phyloP scores from a whole-genome alignment of 495 filamentous ascomycete genomes.

The Filosporella fistucella region DNA sequence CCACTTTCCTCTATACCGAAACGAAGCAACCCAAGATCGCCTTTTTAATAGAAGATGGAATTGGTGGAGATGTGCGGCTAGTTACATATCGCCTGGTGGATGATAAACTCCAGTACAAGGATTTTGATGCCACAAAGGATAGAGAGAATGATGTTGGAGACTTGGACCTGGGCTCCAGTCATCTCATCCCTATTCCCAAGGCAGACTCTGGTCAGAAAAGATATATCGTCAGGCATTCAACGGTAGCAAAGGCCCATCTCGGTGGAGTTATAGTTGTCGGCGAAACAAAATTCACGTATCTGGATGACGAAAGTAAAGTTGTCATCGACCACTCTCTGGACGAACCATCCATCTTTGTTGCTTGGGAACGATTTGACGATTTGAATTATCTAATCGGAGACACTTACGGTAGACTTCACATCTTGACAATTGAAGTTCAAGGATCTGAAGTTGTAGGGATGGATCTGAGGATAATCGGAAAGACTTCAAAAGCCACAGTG shows the following conservation, averaged over 20 bases:
- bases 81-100: slow-evolving; percentile 52
- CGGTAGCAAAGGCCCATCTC: slow-evolving; percentile 40
- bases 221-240: slow-evolving; percentile 44
- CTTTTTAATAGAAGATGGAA: slow-evolving; percentile 73
- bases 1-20: slow-evolving; percentile 71
- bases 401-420: slow-evolving; percentile 77
- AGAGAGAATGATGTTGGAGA: slow-evolving; percentile 50
- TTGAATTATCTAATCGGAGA: slow-evolving; percentile 83
- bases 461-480: slow-evolving; percentile 61
- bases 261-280: slow-evolving; percentile 80
- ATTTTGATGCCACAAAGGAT: slow-evolving; percentile 40
- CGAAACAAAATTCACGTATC: slow-evolving; percentile 79
- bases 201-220: slow-evolving; percentile 43
- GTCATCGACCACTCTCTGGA: slow-evolving; percentile 54
- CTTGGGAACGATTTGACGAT: slow-evolving; percentile 80
- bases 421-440: slow-evolving; percentile 70
- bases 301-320: slow-evolving; percentile 65
- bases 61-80: slow-evolving; percentile 58
- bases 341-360: slow-evolving; percentile 75
- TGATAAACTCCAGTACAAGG: slow-evolving; percentile 40
- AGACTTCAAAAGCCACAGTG: slow-evolving; percentile 66
- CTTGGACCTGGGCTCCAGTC: slow-evolving; percentile 66
- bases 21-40: slow-evolving; percentile 75
- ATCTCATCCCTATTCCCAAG: slow-evolving; percentile 78
- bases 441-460: slow-evolving; percentile 59